phyloP scores from a whole-genome alignment of 1,284 basidiomycete genomes.

The Puccinia coronata region DNA sequence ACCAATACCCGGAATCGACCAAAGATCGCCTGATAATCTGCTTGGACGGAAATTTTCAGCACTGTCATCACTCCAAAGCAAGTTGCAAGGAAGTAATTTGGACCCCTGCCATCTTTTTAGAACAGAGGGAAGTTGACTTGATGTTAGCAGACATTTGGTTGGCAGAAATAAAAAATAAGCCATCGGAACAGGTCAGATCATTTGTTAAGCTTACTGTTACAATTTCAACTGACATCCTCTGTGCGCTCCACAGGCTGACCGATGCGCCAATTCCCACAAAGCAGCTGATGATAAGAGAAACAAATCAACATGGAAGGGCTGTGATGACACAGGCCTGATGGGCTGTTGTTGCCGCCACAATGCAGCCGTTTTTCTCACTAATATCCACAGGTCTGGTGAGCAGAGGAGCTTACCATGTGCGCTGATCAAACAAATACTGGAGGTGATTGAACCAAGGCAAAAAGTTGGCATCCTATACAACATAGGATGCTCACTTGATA shows the following conservation, averaged over 20 bases:
- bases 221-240: too few species aligned
- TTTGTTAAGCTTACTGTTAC: neutral
- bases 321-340: slow-evolving; percentile 26
- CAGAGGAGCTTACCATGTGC: neutral
- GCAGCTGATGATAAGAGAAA: slow-evolving; percentile 15
- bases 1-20: neutral
- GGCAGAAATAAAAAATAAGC: neutral
- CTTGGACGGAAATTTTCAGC: slow-evolving; percentile 17
- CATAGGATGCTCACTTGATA: neutral
- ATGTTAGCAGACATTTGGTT: neutral
- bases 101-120: neutral
- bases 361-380: neutral
- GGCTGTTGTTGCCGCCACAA: slow-evolving; percentile 1
- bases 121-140: neutral
- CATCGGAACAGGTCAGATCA: neutral
- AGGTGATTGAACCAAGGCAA: neutral
- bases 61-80: neutral
- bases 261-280: neutral
- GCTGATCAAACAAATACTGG: neutral
- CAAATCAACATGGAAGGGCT: slow-evolving; percentile 15
- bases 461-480: neutral
- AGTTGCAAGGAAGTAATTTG: neutral
- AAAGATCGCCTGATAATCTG: neutral
- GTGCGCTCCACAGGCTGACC: neutral
- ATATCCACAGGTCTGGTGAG: slow-evolving; percentile 8